Percentiles rank a stretch among this genome's conserved stretches.
Evolutionary conservation across 2,329 filamentous ascomycete species (phyloP).

Genomic region (Botrytis squamosa): DNA sequence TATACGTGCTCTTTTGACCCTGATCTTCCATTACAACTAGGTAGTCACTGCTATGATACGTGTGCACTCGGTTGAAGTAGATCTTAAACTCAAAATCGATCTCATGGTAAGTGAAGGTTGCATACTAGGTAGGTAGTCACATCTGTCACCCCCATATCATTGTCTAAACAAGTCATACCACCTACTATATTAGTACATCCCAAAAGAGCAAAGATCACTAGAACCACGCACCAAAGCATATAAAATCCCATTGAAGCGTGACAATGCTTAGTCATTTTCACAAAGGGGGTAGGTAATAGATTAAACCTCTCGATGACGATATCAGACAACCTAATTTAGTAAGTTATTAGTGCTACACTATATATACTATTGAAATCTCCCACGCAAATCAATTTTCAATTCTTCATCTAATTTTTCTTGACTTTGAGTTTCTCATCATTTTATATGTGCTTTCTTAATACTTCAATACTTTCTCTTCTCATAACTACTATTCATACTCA

Average conservation of each 20-base stretch:
- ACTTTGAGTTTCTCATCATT: not conserved
- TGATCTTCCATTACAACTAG: not conserved
- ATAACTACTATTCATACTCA: too few relatives aligned
- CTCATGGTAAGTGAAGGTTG: not conserved
- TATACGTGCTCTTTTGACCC: not conserved
- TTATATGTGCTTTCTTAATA: not conserved
- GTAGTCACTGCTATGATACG: not conserved
- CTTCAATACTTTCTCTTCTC: not conserved
- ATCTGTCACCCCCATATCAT: not conserved
- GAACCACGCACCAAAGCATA: too few relatives aligned
- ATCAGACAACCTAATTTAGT: not conserved
- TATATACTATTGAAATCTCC: not conserved
- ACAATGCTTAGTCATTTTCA: not conserved
- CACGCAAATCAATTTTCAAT: not conserved
- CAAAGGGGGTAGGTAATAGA: not conserved
- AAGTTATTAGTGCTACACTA: not conserved
- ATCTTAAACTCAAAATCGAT: not conserved
- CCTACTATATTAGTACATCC: not conserved
- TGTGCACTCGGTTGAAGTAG: not conserved
- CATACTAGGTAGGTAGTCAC: not conserved
- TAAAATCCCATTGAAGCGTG: not conserved
- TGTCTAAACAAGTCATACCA: not conserved
- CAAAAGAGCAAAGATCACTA: not conserved
- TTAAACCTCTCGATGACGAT: not conserved
- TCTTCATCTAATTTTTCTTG: not conserved